Conservation (phyloP, 2,329 filamentous ascomycete species). For the Xylariaceae sp. region DNA sequence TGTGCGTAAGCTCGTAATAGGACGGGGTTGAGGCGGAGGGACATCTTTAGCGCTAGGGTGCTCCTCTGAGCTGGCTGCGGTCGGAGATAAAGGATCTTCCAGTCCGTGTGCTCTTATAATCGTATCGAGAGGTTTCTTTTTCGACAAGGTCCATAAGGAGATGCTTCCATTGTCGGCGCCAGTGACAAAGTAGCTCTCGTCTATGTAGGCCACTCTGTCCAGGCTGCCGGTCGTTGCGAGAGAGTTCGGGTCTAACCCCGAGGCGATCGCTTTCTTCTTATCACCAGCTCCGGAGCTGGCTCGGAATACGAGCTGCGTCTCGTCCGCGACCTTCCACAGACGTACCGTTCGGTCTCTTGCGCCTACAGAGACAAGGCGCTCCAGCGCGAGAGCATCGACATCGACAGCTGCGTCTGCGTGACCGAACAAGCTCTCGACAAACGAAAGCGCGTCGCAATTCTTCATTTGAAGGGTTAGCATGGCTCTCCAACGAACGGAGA, state of each 20-base stretch:
- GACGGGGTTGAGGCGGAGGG: constrained; percentile 65
- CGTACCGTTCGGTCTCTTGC: constrained; percentile 86
- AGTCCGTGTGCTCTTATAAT: constrained; percentile 78
- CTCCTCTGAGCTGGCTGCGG: constrained; percentile 67
- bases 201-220: constrained; percentile 86
- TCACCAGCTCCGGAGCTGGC: constrained; percentile 60
- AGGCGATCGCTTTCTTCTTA: constrained; percentile 39
- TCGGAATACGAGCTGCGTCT: constrained; percentile 91
- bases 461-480: constrained; percentile 5
- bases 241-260: constrained; percentile 40
- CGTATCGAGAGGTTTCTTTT: constrained; percentile 89
- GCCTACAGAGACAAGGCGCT: constrained; percentile 87
- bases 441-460: constrained; percentile 82
- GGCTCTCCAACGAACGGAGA: neutral
- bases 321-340: constrained; percentile 93
- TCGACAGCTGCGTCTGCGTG: constrained; percentile 89
- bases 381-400: constrained; percentile 75
- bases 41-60: constrained; percentile 54
- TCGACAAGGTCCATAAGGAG: constrained; percentile 51
- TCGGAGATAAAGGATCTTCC: constrained; percentile 62
- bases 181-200: constrained; percentile 83
- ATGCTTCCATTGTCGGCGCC: constrained; percentile 87
- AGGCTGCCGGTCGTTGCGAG: constrained; percentile 75
- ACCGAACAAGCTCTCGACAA: constrained; percentile 85
- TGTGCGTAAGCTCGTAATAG: constrained; percentile 82